Percentiles rank a stretch among this genome's conserved stretches.
These are phyloP conservation scores for Penicillium daleae DNA, from an alignment of 495 filamentous ascomycete genomes.

Conservation along the genomic window DNA sequence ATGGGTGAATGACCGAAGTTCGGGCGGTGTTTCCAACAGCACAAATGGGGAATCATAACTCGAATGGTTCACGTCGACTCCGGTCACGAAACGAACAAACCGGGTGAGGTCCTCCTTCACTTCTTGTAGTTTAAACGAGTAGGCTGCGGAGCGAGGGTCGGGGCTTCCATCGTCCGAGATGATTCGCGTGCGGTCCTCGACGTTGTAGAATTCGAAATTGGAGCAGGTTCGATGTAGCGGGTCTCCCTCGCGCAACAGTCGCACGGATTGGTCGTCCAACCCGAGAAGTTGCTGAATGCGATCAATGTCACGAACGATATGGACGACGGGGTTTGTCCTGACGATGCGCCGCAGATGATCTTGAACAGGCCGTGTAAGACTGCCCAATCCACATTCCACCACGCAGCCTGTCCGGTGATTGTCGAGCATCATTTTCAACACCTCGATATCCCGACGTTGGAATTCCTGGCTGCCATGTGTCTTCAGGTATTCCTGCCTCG, in stretches of 20 bases:
- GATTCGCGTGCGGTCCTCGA: constrained; percentile 52
- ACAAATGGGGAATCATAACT: constrained; percentile 75
- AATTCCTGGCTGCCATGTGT: constrained; percentile 67
- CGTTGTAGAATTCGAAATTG: constrained; percentile 81
- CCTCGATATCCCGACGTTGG: constrained; percentile 64
- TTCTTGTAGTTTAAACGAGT: constrained; percentile 71
- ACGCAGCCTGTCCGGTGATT: constrained; percentile 66
- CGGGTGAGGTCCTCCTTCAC: constrained; percentile 75
- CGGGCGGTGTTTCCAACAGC: constrained; percentile 66
- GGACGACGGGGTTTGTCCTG: constrained; percentile 71
- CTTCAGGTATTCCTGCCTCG: constrained; percentile 65
- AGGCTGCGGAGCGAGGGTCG: constrained; percentile 52
- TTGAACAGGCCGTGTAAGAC: constrained; percentile 60
- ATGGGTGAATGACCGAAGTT: constrained; percentile 67
- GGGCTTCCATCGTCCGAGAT: constrained; percentile 36
- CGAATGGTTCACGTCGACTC: constrained; percentile 54
- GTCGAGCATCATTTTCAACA: constrained; percentile 69
- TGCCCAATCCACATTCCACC: constrained; percentile 70
- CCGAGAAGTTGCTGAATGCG: constrained; percentile 68
- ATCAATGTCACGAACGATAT: constrained; percentile 70
- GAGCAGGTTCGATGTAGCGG: constrained; percentile 66
- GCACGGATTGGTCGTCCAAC: constrained; percentile 56
- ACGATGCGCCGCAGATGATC: constrained; percentile 60
- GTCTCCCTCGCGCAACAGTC: constrained; percentile 56
- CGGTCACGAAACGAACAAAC: constrained; percentile 69